A percentile compares a stretch with the other conserved stretches of the same genome.
Conservation (phyloP, 305 asterid species). For the Fraxinus baroniana region DNA sequence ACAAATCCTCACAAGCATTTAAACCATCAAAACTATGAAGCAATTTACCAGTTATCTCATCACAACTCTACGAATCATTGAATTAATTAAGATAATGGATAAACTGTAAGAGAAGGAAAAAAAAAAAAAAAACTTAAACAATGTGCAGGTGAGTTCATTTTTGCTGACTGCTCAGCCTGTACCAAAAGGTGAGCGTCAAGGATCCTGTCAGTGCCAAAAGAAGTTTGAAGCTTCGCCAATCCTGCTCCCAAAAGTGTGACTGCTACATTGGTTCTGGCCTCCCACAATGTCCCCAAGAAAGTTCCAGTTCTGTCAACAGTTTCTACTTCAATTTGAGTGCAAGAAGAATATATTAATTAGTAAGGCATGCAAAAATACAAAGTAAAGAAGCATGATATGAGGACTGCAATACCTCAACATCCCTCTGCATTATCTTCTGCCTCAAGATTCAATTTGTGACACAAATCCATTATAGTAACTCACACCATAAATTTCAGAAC, state of each 20-base stretch:
- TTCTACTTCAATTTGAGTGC: constrained; percentile 83
- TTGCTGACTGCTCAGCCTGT: constrained; percentile 97
- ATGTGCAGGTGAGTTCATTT: too few relatives aligned
- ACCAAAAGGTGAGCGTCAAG: constrained; percentile 79
- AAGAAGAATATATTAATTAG: constrained; percentile 6
- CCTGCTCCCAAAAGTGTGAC: constrained; percentile 89
- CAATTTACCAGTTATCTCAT: too few relatives aligned
- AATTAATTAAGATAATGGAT: too few relatives aligned
- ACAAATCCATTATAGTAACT: constrained; percentile 11
- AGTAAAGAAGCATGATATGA: constrained; percentile 11
- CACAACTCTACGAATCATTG: too few relatives aligned
- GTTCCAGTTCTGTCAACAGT: constrained; percentile 97
- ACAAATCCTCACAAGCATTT: too few relatives aligned
- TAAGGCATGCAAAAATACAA: constrained; percentile 18
- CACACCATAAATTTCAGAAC: constrained; percentile 4
- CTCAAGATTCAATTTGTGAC: constrained; percentile 48
- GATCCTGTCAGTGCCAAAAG: constrained; percentile 77
- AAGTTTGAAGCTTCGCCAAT: constrained; percentile 78
- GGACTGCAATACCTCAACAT: constrained; percentile 69
- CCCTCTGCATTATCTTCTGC: constrained; percentile 99
- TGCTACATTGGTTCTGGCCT: constrained; percentile 71
- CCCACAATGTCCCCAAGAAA: constrained; percentile 93
- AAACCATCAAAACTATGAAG: too few relatives aligned
- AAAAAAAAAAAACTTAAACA: too few relatives aligned
- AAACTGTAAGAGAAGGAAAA: too few relatives aligned